A percentile compares a stretch with the other conserved stretches of the same genome.
Evolutionary conservation across 441 rosid species (phyloP).

Genomic region (Pelargonium fulgidum): DNA sequence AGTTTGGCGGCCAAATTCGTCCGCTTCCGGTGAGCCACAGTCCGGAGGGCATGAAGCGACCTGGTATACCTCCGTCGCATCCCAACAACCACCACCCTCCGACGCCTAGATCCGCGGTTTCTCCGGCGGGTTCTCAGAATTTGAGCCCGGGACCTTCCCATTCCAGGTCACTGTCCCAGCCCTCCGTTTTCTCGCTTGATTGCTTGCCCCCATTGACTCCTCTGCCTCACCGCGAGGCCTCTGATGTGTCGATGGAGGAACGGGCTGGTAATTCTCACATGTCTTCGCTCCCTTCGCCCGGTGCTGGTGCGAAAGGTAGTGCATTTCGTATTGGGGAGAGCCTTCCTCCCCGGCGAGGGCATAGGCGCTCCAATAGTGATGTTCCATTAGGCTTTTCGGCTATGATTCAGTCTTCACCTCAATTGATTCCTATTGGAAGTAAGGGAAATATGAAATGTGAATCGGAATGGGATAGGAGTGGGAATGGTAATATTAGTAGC

Average conservation of each 20-base stretch:
- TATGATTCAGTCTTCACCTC: constrained; percentile 46
- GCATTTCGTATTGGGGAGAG: too few species aligned
- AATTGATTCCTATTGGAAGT: constrained; percentile 53
- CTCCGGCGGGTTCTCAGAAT: constrained; percentile 42
- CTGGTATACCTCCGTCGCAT: constrained; percentile 75
- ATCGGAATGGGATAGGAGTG: not conserved
- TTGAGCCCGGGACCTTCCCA: constrained; percentile 50
- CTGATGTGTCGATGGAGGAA: constrained; percentile 58
- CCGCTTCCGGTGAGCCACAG: constrained; percentile 37
- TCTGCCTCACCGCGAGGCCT: constrained; percentile 45
- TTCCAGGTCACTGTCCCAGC: constrained; percentile 68
- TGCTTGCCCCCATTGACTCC: constrained; percentile 71
- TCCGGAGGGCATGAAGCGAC: constrained; percentile 42
- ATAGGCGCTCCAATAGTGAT: constrained; percentile 81
- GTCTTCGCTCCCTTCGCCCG: constrained; percentile 55
- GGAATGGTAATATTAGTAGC: too few species aligned
- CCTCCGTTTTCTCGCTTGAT: constrained; percentile 66
- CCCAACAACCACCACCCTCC: constrained; percentile 77
- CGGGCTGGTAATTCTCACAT: constrained; percentile 44
- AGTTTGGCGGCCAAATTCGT: constrained; percentile 44
- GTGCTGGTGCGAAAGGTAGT: too few species aligned
- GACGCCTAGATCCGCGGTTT: constrained; percentile 78
- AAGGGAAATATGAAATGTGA: constrained; percentile 17
- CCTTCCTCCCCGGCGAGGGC: constrained; percentile 72
- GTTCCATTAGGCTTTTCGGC: constrained; percentile 53